Evolutionary conservation across 2,329 filamentous ascomycete genomes (phyloP).

Genomic region (Tolypocladium guangdongense): DNA sequence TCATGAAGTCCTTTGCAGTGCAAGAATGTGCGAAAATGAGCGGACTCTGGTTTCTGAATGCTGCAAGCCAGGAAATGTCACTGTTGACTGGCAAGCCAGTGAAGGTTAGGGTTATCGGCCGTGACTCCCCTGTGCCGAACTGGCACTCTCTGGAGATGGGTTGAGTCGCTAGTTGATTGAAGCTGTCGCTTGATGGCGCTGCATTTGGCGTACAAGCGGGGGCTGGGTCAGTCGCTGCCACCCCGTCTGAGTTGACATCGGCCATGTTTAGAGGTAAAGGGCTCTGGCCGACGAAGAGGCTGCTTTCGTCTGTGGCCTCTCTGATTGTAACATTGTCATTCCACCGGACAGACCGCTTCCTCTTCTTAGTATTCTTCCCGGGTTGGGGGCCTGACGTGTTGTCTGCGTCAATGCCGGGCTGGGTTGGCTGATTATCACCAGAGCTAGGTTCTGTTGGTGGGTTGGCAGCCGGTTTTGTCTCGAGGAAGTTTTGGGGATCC

Average conservation of each 20-base stretch:
- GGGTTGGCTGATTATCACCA: neutral
- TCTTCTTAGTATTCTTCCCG: neutral
- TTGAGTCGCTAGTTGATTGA: neutral
- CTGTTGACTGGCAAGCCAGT: slow-evolving; percentile 6
- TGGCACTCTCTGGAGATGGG: slow-evolving; percentile 4
- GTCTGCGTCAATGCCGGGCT: no score
- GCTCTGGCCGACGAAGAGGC: neutral
- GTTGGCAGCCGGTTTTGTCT: neutral
- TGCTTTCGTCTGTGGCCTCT: neutral
- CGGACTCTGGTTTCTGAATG: slow-evolving; percentile 11
- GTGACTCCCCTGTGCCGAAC: slow-evolving; percentile 3
- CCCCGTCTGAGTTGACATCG: neutral
- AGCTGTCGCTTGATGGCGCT: neutral
- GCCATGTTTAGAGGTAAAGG: neutral
- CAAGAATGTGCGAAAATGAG: slow-evolving; percentile 25
- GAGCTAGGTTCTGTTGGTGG: neutral
- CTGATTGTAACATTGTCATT: neutral
- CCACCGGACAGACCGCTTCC: slow-evolving; percentile 2
- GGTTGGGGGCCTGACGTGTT: neutral
- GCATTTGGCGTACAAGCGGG: neutral
- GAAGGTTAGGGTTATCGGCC: slow-evolving; percentile 6
- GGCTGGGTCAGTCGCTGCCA: neutral
- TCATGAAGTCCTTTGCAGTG: slow-evolving; percentile 19
- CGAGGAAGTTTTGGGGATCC: neutral
- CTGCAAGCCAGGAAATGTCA: slow-evolving; percentile 12